A percentile compares a stretch with the other conserved stretches of the same genome.
These are phyloP conservation scores for Aspergillus pseudoterreus DNA, from an alignment of 2,329 filamentous ascomycete species.

Conservation along the genomic window DNA sequence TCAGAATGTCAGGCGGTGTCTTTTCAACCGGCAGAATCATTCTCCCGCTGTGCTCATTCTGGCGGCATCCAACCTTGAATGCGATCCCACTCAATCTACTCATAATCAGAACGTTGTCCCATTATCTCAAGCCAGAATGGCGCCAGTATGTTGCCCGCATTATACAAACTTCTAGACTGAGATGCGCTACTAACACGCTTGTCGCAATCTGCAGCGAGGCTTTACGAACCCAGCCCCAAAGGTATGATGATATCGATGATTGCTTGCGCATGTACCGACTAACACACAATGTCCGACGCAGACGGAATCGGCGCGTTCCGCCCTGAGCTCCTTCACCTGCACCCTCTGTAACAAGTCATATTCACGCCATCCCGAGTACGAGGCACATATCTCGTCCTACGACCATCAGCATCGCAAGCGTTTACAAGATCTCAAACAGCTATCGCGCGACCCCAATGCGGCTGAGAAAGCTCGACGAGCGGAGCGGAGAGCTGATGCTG, in stretches of 20 bases:
- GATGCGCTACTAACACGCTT: neutral
- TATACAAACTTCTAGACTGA: neutral
- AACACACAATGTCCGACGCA: slow-evolving; percentile 15
- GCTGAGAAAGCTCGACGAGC: slow-evolving; percentile 41
- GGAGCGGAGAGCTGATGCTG: slow-evolving; percentile 41
- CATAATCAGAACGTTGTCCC: too few relatives aligned
- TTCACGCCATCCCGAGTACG: slow-evolving; percentile 90
- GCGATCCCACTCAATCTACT: too few relatives aligned
- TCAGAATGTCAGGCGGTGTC: neutral
- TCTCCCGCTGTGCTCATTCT: neutral
- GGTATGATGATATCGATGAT: slow-evolving; percentile 24
- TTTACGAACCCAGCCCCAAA: slow-evolving; percentile 47
- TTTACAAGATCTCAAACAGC: slow-evolving; percentile 44
- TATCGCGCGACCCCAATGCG: slow-evolving; percentile 41
- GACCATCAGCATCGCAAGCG: slow-evolving; percentile 90
- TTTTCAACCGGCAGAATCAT: neutral
- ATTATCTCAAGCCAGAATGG: neutral
- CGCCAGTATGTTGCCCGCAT: neutral
- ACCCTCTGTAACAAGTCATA: slow-evolving; percentile 91
- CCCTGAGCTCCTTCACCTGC: slow-evolving; percentile 77
- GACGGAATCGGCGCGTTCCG: slow-evolving; percentile 67
- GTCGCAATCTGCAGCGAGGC: slow-evolving; percentile 35
- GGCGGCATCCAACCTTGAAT: neutral
- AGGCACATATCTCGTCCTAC: slow-evolving; percentile 89
- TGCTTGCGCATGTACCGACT: neutral